phyloP scores from a whole-genome alignment of 345 rosid genomes.

The Viola odorata region DNA sequence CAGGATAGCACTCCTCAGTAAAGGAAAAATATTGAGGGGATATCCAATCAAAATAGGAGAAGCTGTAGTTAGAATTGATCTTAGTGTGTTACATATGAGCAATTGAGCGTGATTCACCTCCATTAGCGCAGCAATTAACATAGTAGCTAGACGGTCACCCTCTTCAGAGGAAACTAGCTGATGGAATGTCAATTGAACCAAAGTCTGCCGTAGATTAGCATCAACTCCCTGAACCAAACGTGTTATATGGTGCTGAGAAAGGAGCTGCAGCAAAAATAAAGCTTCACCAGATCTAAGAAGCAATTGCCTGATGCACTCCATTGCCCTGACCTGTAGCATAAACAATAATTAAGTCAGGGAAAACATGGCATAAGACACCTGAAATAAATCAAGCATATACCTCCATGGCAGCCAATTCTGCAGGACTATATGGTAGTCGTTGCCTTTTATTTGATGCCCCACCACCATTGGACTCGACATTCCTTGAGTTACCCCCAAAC shows the following conservation, averaged over 20 bases:
- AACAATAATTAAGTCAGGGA: constrained; percentile 9
- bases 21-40: constrained; percentile 2
- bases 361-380: background rate
- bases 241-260: constrained; percentile 77
- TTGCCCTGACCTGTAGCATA: constrained; percentile 71
- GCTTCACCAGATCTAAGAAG: constrained; percentile 98
- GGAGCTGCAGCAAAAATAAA: constrained; percentile 80
- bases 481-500: constrained; percentile 57
- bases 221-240: constrained; percentile 86
- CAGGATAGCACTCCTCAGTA: constrained; percentile 6
- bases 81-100: background rate
- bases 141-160: constrained; percentile 84
- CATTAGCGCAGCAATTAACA: constrained; percentile 80
- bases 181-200: constrained; percentile 81
- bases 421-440: constrained; percentile 71
- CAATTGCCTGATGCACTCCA: constrained; percentile 94
- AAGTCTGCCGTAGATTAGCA: constrained; percentile 47
- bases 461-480: constrained; percentile 52
- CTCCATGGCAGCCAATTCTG: constrained; percentile 95
- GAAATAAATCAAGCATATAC: constrained; percentile 30
- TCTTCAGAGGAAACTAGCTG: constrained; percentile 93
- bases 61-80: background rate
- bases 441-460: constrained; percentile 75
- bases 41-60: background rate
- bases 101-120: constrained; percentile 47